Evolutionary conservation across 768 basidiomycete genomes (phyloP).

Genomic region (Chalciporus chontae): DNA sequence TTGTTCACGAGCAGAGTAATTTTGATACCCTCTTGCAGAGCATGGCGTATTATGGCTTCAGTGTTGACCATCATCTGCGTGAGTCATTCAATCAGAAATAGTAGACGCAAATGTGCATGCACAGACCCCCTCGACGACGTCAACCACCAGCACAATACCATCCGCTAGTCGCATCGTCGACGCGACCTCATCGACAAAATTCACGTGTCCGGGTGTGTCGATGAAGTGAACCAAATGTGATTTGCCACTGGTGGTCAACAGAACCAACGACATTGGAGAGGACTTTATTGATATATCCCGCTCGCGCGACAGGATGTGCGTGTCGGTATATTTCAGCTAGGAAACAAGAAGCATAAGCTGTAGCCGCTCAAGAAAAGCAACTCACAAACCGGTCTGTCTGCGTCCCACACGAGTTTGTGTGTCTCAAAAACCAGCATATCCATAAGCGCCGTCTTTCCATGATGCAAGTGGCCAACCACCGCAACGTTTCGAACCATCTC

Average conservation of each 20-base stretch:
- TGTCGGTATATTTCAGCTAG: constrained; percentile 94
- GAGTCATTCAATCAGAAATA: constrained; percentile 11
- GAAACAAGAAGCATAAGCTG: constrained; percentile 17
- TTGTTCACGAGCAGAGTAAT: constrained; percentile 96
- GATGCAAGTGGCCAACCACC: constrained; percentile 94
- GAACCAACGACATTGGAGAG: constrained; percentile 90
- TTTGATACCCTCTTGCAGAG: constrained; percentile 83
- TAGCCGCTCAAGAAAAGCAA: constrained; percentile 9
- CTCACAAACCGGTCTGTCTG: constrained; percentile 74
- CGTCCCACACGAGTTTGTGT: constrained; percentile 91
- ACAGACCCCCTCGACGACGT: constrained; percentile 96
- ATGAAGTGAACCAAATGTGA: constrained; percentile 91
- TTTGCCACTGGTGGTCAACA: constrained; percentile 83
- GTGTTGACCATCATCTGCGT: constrained; percentile 87
- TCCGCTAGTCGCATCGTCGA: constrained; percentile 83
- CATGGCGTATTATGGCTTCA: constrained; percentile 84
- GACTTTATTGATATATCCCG: constrained; percentile 96
- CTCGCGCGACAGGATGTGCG: constrained; percentile 83
- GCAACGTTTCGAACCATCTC: constrained; percentile 96
- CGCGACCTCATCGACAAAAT: constrained; percentile 98
- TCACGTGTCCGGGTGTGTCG: constrained; percentile 97
- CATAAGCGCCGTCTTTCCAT: constrained; percentile 95
- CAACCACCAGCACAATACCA: constrained; percentile 90
- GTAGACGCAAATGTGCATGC: background rate
- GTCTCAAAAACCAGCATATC: constrained; percentile 98